Base-by-base conservation (phyloP, 371 early-diverging fungal species). In the Mortierella sp. region DNA sequence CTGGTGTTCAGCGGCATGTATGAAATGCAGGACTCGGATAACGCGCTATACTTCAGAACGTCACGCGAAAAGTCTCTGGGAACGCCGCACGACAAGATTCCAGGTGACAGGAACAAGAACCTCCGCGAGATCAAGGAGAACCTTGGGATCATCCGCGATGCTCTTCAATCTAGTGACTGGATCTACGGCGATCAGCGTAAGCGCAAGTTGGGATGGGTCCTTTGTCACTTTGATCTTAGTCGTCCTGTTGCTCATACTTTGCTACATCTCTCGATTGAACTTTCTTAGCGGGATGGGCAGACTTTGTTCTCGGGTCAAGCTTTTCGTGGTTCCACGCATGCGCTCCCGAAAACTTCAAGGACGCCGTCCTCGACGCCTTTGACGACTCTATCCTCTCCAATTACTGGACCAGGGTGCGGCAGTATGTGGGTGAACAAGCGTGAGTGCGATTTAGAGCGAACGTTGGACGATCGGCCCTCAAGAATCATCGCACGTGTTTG, bases 311-410 rank as follows among this genome's bases (percentile, higher is more conserved):
- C 4, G 67, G 51, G 8, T 39, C 74, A 7, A 73, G 67, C 53
- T 67, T 73, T 54, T 40, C 59, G 5, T 73, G 76, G 76, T 65
- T 76, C 76, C 56, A 53, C 51, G 50, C 76, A 0, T 76, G 76
- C 28, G 40, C 76, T 14, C 76, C 76, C 31, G 57, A 45, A 2
- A 65, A 76, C 27, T 76, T 76, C 19, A 55, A 76, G 57, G 76
- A 76, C 22, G 76, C 64, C 3, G 34, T 76, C 19, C 40, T 76
- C 21, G 65, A 76, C 1, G 76, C 65, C 14, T 76, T 68, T 48
- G 65, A 68, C 12, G 76, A 69, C 27, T 57, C 68, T 24, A 51
- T 76, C 48, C 27, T 76, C 31, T 58, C 58, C 31, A 57, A 65
- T 46, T 76, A 61, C 55, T 76, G 76, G 76, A 24, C 21, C 39